phyloP scores from a whole-genome alignment of 2,329 filamentous ascomycete species.

The Colletotrichum sp. region DNA sequence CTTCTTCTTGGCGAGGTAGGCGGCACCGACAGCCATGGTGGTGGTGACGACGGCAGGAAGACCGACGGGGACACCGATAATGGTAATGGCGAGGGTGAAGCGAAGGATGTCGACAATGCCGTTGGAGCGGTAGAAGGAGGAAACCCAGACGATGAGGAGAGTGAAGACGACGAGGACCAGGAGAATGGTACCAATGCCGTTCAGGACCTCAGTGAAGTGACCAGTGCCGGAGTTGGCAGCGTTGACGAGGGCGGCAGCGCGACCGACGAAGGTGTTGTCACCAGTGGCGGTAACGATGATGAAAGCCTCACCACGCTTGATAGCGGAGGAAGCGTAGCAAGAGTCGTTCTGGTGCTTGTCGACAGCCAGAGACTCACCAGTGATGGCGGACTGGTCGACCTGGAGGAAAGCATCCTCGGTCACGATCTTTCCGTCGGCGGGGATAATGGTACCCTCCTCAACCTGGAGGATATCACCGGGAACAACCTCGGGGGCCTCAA shows the following conservation, averaged over 20 bases:
- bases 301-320: conserved; percentile 90
- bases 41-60: conserved; percentile 92
- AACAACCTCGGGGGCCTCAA: conserved; percentile 84
- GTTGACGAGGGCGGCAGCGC: conserved; percentile 84
- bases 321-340: conserved; percentile 84
- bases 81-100: conserved; percentile 88
- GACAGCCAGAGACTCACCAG: conserved; percentile 88
- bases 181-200: conserved; percentile 83
- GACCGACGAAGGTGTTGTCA: conserved; percentile 90
- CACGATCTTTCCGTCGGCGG: conserved; percentile 85
- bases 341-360: conserved; percentile 85
- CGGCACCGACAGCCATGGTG: conserved; percentile 92
- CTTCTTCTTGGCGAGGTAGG: conserved; percentile 90
- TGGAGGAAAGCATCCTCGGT: conserved; percentile 86
- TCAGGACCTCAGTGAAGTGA: conserved; percentile 91
- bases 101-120: conserved; percentile 78
- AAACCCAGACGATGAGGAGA: conserved; percentile 83
- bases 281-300: conserved; percentile 83
- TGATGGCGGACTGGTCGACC: conserved; percentile 91
- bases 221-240: conserved; percentile 75
- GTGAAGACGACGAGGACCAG: conserved; percentile 82
- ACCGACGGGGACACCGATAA: conserved; percentile 92
- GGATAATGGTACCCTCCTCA: conserved; percentile 91
- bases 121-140: conserved; percentile 88
- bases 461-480: conserved; percentile 90